Evolutionary conservation across 2,329 filamentous ascomycete species (phyloP).

Genomic region (Diaporthe sp.): DNA sequence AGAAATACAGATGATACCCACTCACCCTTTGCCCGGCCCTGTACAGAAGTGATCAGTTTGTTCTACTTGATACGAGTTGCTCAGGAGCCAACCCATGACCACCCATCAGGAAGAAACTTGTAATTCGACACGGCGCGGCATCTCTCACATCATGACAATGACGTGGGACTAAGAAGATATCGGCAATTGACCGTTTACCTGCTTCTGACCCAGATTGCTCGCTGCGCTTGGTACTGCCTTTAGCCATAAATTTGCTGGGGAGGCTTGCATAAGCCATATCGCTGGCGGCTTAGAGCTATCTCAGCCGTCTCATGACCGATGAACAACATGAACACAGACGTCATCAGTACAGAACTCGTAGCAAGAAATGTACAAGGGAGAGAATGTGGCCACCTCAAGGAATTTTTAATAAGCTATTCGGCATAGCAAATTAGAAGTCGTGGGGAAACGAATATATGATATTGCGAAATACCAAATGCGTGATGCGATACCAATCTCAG

Average conservation of each 20-base stretch:
- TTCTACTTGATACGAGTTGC: neutral
- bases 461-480: neutral
- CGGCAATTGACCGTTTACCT: too few species aligned
- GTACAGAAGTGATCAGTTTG: neutral
- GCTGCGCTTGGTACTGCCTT: neutral
- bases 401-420: too few species aligned
- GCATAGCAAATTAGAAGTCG: neutral
- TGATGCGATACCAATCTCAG: conserved; percentile 7
- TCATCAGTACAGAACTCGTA: neutral
- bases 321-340: neutral
- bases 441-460: neutral
- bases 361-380: neutral
- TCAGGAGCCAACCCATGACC: too few species aligned
- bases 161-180: too few species aligned
- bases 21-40: neutral
- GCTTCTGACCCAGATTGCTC: neutral
- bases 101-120: neutral
- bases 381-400: neutral
- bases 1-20: conserved; percentile 44
- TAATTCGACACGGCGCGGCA: neutral
- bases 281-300: neutral
- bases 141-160: neutral
- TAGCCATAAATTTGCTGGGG: neutral
- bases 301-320: neutral
- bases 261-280: neutral